These are phyloP conservation scores for Kwoniella dendrophila DNA, from an alignment of 768 basidiomycete genomes.

Conservation along the genomic window DNA sequence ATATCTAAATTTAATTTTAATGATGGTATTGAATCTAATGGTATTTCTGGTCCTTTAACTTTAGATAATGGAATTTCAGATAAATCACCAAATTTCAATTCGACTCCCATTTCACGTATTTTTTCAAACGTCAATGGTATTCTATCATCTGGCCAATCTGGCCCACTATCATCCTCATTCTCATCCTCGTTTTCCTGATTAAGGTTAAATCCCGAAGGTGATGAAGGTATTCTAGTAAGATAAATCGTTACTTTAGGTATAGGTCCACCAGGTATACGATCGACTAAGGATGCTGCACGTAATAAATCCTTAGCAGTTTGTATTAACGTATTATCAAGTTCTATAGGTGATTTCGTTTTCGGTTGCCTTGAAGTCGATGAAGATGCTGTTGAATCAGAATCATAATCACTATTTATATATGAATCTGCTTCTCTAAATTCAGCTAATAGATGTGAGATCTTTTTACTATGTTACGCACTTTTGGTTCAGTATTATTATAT, in stretches of 20 bases:
- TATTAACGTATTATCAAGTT: constrained; percentile 71
- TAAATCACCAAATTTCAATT: constrained; percentile 65
- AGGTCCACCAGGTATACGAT: constrained; percentile 57
- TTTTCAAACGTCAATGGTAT: constrained; percentile 65
- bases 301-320: constrained; percentile 69
- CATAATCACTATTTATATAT: constrained; percentile 67
- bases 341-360: background rate
- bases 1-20: constrained; percentile 75
- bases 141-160: constrained; percentile 57
- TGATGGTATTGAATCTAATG: constrained; percentile 60
- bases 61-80: constrained; percentile 12
- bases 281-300: constrained; percentile 66
- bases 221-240: constrained; percentile 66
- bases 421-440: constrained; percentile 86
- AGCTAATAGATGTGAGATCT: constrained; percentile 70
- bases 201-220: constrained; percentile 26
- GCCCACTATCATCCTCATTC: background rate
- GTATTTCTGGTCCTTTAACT: constrained; percentile 1
- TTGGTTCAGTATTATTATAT: background rate
- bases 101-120: constrained; percentile 67
- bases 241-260: constrained; percentile 61
- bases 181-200: background rate
- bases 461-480: constrained; percentile 61
- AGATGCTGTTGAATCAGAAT: constrained; percentile 51
- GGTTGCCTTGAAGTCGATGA: background rate